A percentile compares a stretch with the other conserved stretches of the same genome.
phyloP scores from a whole-genome alignment of 805 yeast genomes.

The Ogataea methanolica region DNA sequence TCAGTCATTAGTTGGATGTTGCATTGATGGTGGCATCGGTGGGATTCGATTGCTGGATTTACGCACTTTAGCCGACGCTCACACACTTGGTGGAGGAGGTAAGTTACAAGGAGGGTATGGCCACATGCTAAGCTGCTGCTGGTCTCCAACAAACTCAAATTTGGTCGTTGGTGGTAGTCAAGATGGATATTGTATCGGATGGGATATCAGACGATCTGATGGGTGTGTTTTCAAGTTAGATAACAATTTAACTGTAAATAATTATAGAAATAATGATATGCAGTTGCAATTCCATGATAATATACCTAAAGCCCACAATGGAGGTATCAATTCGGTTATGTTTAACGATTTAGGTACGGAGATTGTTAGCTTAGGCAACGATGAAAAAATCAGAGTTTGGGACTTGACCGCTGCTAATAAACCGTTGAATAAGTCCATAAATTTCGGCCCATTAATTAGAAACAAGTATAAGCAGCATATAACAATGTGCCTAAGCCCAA shows the following conservation, averaged over 20 bases:
- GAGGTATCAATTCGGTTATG: constrained; percentile 70
- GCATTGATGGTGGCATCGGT: constrained; percentile 50
- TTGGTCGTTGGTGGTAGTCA: constrained; percentile 75
- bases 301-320: constrained; percentile 62
- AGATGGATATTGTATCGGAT: constrained; percentile 73
- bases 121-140: constrained; percentile 31
- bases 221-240: constrained; percentile 64
- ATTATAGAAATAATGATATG: constrained; percentile 16
- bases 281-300: constrained; percentile 19
- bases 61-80: constrained; percentile 68
- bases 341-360: constrained; percentile 69
- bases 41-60: constrained; percentile 59
- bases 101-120: constrained; percentile 26
- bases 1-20: constrained; percentile 61
- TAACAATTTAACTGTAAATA: constrained; percentile 28
- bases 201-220: constrained; percentile 77
- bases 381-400: constrained; percentile 81
- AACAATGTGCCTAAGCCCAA: constrained; percentile 49
- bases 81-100: constrained; percentile 46
- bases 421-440: constrained; percentile 54
- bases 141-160: constrained; percentile 66
- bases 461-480: constrained; percentile 57
- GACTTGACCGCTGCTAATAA: constrained; percentile 48
- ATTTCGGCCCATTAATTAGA: constrained; percentile 74
- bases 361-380: constrained; percentile 67